Evolutionary conservation across 176 grass and related monocot genomes (phyloP), one percentile per base, ranked within the genome.

Genomic region (Pontederia crassipes): DNA sequence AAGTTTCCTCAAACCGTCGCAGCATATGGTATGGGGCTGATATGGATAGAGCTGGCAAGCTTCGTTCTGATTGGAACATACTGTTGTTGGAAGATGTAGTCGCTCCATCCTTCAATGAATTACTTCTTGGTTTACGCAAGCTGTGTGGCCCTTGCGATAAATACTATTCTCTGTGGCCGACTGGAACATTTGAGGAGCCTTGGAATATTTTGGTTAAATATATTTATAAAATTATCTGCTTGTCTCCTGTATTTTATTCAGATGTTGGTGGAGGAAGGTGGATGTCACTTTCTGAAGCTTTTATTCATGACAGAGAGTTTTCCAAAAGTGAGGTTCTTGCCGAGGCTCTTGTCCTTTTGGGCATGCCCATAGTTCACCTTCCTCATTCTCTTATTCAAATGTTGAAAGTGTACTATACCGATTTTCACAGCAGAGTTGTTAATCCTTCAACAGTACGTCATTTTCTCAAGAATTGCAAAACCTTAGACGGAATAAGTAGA

Each of bases 41-140:
- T 73, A 96, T 96, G 91, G 91, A 96, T 75, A 89, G 83, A 58
- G 91, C 83, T 75, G 91, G 91, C 59, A 96, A 96, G 62, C 81
- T 96, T 80, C 91, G 86, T 52, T 96, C 91, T 72, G 91, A 96
- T 59, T 96, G 91, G 91, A 96, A 96, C 55, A 75, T 69, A 72
- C 69, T 87, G 68, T 78, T 96, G 29, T 82, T 96, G 58, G 78
- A 90, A 82, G 91, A 90, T 79, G 78, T 80, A 58, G 59, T 86
- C 17, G 72, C 86, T 76, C 91, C 86, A 35, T 69, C 82, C 72
- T 96, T 96, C 77, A 87, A 66, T 75, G 86, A 90, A 62, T 61
- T 90, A 72, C 59, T 96, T 28, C 54, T 96, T 66, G 75, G 79
- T 8, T 67, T 85, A 46, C 59, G 78, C 54, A 80, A 62, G 53